Base-by-base conservation (phyloP, 345 rosid genomes). In the Heritiera fomes region DNA sequence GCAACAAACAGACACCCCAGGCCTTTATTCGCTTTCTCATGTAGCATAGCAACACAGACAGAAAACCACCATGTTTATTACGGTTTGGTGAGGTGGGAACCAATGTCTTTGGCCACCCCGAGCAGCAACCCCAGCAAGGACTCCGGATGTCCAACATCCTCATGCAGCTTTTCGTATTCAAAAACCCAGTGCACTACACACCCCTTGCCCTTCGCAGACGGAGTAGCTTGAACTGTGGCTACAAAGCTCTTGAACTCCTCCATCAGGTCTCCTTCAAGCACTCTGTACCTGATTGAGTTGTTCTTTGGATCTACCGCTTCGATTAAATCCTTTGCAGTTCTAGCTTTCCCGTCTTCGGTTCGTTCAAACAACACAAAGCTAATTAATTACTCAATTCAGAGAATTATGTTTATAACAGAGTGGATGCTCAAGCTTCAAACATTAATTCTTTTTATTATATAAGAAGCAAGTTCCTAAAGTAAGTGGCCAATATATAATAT, bases 231-330 rank as follows among this genome's bases (percentile, higher is more conserved):
- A 41, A 75, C 13, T 0, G 1, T 71, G 0, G 62, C 0, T 6
- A 4, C 61, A 56, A 79, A 80, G 43, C 40, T 53, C 75, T 87
- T 87, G 79, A 15, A 81, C 30, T 87, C 87, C 60, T 84, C 78
- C 76, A 71, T 3, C 41, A 87, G 61, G 6, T 82, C 89, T 30
- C 89, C 87, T 63, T 81, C 89, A 0, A 82, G 28, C 64, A 84
- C 56, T 43, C 45, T 78, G 61, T 40, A 77, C 6, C 74, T 84
- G 55, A 79, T 69, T 2, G 80, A 83, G 8, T 71, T 20, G 32
- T 83, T 87, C 53, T 4, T 81, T 15, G 78, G 80, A 56, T 87
- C 89, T 38, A 84, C 50, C 7, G 78, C 46, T 65, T 82, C 87
- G 12, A 86, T 7, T 15, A 71, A 8, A 60, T 82, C 71, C 73